phyloP scores from a whole-genome alignment of 306 rosid species.

The Medicago lupulina region DNA sequence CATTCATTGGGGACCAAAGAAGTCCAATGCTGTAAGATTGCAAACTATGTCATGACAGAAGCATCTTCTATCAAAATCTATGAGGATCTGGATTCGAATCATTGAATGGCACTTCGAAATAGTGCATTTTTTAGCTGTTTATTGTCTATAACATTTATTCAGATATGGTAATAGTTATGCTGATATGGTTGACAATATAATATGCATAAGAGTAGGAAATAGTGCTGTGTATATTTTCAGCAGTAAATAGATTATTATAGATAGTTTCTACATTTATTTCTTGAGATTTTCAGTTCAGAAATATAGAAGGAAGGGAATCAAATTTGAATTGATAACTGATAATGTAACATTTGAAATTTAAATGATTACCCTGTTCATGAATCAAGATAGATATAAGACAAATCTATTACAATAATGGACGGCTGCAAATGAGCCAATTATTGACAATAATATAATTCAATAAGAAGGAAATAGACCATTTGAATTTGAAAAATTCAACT shows the following conservation, averaged over 20 bases:
- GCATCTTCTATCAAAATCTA: not conserved
- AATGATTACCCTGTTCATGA: slow-evolving; percentile 17
- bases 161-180: not conserved
- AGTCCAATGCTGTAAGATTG: not conserved
- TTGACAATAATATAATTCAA: slow-evolving; percentile 1
- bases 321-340: slow-evolving; percentile 24
- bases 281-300: too few relatives aligned
- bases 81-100: not conserved
- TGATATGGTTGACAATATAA: not conserved
- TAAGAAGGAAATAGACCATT: not conserved
- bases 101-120: not conserved
- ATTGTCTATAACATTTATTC: not conserved
- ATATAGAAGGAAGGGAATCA: slow-evolving; percentile 17
- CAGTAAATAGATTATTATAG: too few relatives aligned
- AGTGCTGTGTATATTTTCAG: not conserved
- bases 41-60: not conserved
- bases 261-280: not conserved
- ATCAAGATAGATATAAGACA: not conserved
- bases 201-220: not conserved
- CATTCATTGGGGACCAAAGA: too few relatives aligned
- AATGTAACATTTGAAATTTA: slow-evolving; percentile 23
- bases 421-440: not conserved
- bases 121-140: not conserved
- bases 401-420: not conserved
- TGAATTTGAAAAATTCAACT: not conserved